phyloP scores from a whole-genome alignment of 2,329 filamentous ascomycete species.

The Exophiala lecanii-corni region DNA sequence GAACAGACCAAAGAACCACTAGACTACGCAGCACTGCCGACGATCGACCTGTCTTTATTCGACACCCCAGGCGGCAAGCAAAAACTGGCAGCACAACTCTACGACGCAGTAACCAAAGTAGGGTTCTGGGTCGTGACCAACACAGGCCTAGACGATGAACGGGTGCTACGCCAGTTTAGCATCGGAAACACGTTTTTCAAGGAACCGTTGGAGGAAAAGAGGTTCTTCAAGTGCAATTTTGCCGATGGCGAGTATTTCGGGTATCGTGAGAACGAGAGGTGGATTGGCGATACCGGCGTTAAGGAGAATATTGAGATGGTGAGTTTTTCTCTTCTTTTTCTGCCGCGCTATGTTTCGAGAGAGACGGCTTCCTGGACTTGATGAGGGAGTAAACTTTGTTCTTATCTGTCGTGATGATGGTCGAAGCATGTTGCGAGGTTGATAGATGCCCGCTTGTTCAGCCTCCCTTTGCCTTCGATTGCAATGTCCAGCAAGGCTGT shows the following conservation, averaged over 20 bases:
- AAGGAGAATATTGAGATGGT: slow-evolving; percentile 38
- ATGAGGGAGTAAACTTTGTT: too few species aligned
- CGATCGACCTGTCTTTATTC: slow-evolving; percentile 53
- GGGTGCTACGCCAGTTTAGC: slow-evolving; percentile 29
- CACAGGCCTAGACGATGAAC: slow-evolving; percentile 25
- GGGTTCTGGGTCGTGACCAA: slow-evolving; percentile 31
- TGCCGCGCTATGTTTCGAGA: too few species aligned
- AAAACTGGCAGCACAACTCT: slow-evolving; percentile 49
- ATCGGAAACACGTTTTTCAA: slow-evolving; percentile 32
- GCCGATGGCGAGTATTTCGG: slow-evolving; percentile 33
- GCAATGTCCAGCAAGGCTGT: too few species aligned
- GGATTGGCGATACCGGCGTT: slow-evolving; percentile 36
- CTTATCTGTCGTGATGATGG: too few species aligned
- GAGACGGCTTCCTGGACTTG: too few species aligned
- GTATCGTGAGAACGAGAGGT: slow-evolving; percentile 32
- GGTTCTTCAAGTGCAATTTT: slow-evolving; percentile 41
- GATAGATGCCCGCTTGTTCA: too few species aligned
- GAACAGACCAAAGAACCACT: slow-evolving; percentile 25
- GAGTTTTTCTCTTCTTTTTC: too few species aligned
- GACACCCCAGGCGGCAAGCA: slow-evolving; percentile 52
- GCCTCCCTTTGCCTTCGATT: too few species aligned
- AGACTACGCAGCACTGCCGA: slow-evolving; percentile 51
- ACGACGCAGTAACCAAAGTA: slow-evolving; percentile 45
- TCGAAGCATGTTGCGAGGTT: too few species aligned
- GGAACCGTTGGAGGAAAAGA: slow-evolving; percentile 49